A percentile compares a stretch with the other conserved stretches of the same genome.
phyloP scores from a whole-genome alignment of 73 alveolate species.

The Paramecium octaurelia region DNA sequence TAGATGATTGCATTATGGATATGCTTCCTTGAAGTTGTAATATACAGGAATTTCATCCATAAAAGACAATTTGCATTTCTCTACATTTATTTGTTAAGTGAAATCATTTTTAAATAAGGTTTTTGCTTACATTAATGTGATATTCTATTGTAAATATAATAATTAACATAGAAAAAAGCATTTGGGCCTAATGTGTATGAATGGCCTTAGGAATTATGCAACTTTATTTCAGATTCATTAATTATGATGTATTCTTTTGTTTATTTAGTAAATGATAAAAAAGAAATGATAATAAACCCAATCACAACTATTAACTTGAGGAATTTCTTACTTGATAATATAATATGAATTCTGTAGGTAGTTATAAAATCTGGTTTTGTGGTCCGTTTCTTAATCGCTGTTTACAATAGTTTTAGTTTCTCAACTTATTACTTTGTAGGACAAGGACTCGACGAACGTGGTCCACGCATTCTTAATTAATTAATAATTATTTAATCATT shows the following conservation, averaged over 20 bases:
- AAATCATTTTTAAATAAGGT: not conserved
- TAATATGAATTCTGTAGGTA: not conserved
- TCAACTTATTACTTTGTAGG: conserved; percentile 1
- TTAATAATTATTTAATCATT: not conserved
- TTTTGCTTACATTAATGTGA: not conserved
- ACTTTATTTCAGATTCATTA: not conserved
- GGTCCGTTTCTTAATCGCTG: not conserved
- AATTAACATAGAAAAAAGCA: not conserved
- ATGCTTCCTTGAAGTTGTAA: not conserved
- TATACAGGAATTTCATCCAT: not conserved
- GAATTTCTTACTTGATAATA: not conserved
- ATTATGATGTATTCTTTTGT: not conserved
- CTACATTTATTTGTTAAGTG: not conserved
- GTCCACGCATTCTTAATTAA: conserved; percentile 22
- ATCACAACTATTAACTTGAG: not conserved
- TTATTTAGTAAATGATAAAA: not conserved
- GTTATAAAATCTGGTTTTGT: not conserved
- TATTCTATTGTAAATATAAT: not conserved
- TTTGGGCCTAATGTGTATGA: conserved; percentile 17
- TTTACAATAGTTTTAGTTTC: not conserved
- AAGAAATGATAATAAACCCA: not conserved
- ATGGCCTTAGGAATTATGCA: not conserved
- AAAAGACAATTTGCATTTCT: not conserved
- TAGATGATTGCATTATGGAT: not conserved
- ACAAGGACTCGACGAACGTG: not conserved